Percentiles rank a stretch among this genome's conserved stretches.
phyloP scores from a whole-genome alignment of 2,329 filamentous ascomycete species.

The Aureobasidium musti region DNA sequence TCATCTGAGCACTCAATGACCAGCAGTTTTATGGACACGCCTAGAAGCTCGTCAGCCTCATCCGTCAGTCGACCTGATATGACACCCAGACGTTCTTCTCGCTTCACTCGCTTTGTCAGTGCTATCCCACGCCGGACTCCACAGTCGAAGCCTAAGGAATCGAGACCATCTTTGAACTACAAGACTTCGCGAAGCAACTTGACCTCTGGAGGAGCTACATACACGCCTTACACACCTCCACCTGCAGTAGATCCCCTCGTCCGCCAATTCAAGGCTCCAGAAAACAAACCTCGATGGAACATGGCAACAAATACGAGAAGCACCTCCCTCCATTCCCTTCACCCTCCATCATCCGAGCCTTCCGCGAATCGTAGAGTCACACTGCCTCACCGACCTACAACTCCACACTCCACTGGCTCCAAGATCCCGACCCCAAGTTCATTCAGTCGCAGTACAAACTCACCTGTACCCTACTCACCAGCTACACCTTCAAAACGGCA shows the following conservation, averaged over 20 bases:
- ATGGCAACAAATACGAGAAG: slow-evolving; percentile 60
- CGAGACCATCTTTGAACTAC: background rate
- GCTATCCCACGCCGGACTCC: slow-evolving; percentile 28
- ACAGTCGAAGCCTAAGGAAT: slow-evolving; percentile 22
- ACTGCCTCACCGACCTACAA: slow-evolving; percentile 16
- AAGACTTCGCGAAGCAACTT: slow-evolving; percentile 1
- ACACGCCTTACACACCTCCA: slow-evolving; percentile 29
- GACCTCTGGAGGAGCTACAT: slow-evolving; percentile 8
- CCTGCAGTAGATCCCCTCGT: slow-evolving; percentile 37
- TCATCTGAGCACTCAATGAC: slow-evolving; percentile 75
- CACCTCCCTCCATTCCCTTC: slow-evolving; percentile 37
- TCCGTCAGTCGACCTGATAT: slow-evolving; percentile 48
- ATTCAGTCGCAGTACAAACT: slow-evolving; percentile 19
- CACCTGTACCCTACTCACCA: background rate
- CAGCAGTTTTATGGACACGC: slow-evolving; percentile 66
- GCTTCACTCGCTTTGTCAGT: slow-evolving; percentile 26
- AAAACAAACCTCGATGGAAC: slow-evolving; percentile 72
- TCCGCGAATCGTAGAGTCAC: slow-evolving; percentile 41
- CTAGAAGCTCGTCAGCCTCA: slow-evolving; percentile 64
- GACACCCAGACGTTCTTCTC: slow-evolving; percentile 44
- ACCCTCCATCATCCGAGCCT: slow-evolving; percentile 41
- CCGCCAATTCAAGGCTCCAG: slow-evolving; percentile 46
- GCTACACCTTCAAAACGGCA: slow-evolving; percentile 18
- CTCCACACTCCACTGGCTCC: slow-evolving; percentile 21
- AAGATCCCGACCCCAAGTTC: slow-evolving; percentile 26